Percentiles rank a stretch among this genome's conserved stretches.
phyloP scores from a whole-genome alignment of 2,329 filamentous ascomycete genomes.

The Phialophora tarda region DNA sequence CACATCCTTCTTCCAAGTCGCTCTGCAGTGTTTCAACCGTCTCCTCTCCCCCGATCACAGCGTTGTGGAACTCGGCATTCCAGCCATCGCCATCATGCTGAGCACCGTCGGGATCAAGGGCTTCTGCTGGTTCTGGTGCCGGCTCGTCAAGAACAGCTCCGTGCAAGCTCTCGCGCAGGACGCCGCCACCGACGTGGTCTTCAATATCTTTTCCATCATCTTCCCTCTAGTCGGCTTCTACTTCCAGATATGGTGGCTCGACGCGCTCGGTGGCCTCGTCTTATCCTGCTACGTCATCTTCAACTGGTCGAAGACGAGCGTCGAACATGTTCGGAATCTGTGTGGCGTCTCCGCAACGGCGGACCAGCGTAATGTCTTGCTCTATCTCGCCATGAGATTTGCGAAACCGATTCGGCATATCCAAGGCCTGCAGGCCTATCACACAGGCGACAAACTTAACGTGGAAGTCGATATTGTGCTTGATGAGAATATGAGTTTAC shows the following conservation, averaged over 20 bases:
- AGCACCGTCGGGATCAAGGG: constrained; percentile 82
- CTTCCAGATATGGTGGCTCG: constrained; percentile 80
- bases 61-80: constrained; percentile 73
- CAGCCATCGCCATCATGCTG: constrained; percentile 80
- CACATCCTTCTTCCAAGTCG: constrained; percentile 80
- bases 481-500: constrained; percentile 73
- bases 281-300: constrained; percentile 79
- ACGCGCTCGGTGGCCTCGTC: constrained; percentile 76
- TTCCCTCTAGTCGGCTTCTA: constrained; percentile 84
- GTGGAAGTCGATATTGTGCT: constrained; percentile 84
- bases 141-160: constrained; percentile 81
- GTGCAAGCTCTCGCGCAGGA: constrained; percentile 78
- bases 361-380: constrained; percentile 80
- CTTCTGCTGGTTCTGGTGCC: constrained; percentile 84
- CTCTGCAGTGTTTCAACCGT: constrained; percentile 70
- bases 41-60: constrained; percentile 66
- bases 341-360: constrained; percentile 78
- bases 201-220: constrained; percentile 87
- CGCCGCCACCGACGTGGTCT: constrained; percentile 78
- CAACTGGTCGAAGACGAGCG: constrained; percentile 76
- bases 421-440: constrained; percentile 82
- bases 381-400: constrained; percentile 94
- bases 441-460: constrained; percentile 82
- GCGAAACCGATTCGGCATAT: constrained; percentile 85
- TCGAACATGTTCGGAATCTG: constrained; percentile 78